Base-by-base conservation (phyloP, 805 yeast species). In the Metschnikowia gruessii region DNA sequence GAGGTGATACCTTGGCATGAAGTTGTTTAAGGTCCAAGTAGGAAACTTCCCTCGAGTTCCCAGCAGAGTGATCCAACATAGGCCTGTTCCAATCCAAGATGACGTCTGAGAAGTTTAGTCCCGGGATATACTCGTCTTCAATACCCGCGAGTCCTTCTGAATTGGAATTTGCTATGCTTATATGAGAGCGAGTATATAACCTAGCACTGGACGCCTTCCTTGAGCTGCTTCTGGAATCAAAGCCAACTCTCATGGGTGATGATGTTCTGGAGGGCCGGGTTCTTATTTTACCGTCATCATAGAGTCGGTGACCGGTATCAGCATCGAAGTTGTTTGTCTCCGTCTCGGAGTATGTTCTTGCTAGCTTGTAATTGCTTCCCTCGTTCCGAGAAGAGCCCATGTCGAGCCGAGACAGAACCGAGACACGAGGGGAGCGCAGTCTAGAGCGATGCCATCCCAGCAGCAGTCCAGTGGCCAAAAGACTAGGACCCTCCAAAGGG, bases 51-150 rank as follows among this genome's bases (percentile, higher is more conserved):
- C 69, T 54, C 34, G 70, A 64, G 40, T 53, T 55, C 15, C 67
- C 65, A 17, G 49, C 43, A 17, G 50, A 45, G 10, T 46, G 33
- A 11, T 45, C 52, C 28, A 48, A 28, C 12, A 17, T 61, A 0
- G 87, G 87, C 18, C 81, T 58, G 43, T 69, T 69, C 86, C 86
- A 82, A 44, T 69, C 68, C 42, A 68, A 62, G 1, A 80, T 52
- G 57, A 66, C 63, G 21, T 76, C 73, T 34, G 72, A 68, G 51
- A 82, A 83, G 55, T 82, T 82, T 24, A 86, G 68, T 40, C 83
- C 87, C 0, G 92, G 92, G 13, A 87, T 76, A 56, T 85, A 86
- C 58, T 87, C 94, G 60, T 85, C 92, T 56, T 82, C 85, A 53
- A 85, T 68, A 0, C 88, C 90, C 29, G 47, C 58, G 31, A 59